Base-by-base conservation (phyloP, 164 flowering plant genomes). In the Berberis vulgaris region DNA sequence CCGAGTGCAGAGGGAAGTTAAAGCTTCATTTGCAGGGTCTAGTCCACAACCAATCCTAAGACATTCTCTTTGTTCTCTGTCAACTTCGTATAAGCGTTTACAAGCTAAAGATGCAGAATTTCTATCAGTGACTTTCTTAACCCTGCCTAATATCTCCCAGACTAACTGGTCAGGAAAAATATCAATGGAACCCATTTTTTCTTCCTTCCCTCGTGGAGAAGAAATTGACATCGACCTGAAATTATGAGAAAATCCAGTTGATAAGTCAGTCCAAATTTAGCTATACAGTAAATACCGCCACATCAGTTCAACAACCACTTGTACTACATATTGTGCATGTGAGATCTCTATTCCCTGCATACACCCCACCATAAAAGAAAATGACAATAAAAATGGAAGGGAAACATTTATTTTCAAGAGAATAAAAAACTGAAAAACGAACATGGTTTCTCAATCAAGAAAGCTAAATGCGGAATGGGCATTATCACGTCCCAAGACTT, bases 31-130 rank as follows among this genome's bases (percentile, higher is more conserved):
- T 68, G 82, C 95, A 60, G 97, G 95, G 68, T 80, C 63, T 68
- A 90, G 70, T 60, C 97, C 90, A 75, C 89, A 85, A 3, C 97
- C 95, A 70, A 88, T 73, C 49, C 85, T 78, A 44, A 87, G 82
- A 55, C 64, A 78, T 57, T 72, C 76, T 43, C 92, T 80, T 59
- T 84, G 86, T 60, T 84, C 91, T 46, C 78, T 84, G 43, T 80
- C 92, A 44, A 90, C 44, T 41, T 73, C 45, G 42, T 76, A 69
- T 43, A 90, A 64, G 50, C 78, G 83, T 72, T 85, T 84, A 72
- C 95, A 86, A 4, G 84, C 64, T 65, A 83, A 67, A 43, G 97
- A 81, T 11, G 72, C 74, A 38, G 92, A 81, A 60, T 84, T 86
- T 72, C 85, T 74, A 54, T 91, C 95, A 4, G 2, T 59, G 2